Conservation (phyloP, 768 basidiomycete species). For the Pulveroboletus sp. region DNA sequence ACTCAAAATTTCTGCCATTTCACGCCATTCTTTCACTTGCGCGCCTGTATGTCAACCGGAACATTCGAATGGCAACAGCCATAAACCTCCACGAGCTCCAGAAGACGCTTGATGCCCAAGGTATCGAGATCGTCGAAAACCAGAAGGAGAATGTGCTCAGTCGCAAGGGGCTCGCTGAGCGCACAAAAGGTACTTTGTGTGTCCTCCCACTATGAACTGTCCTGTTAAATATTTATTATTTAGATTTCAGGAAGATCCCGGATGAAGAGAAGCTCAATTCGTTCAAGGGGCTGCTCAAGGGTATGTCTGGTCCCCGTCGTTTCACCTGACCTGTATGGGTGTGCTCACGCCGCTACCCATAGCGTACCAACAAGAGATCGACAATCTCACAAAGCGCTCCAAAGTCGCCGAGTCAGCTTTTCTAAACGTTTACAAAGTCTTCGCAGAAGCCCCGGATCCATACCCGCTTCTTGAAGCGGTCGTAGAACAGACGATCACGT, state of each 20-base stretch:
- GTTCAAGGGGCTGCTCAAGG: constrained; percentile 89
- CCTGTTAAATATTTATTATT: neutral
- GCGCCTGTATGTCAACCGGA: neutral
- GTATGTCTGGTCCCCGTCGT: constrained; percentile 36
- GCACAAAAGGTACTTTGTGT: constrained; percentile 73
- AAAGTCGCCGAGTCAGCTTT: constrained; percentile 95
- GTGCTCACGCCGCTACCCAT: neutral
- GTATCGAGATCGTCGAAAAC: constrained; percentile 94
- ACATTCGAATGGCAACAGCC: constrained; percentile 40
- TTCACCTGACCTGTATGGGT: neutral
- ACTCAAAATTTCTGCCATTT: neutral
- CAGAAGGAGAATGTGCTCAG: constrained; percentile 97
- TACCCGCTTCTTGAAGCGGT: constrained; percentile 95
- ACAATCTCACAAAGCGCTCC: constrained; percentile 88
- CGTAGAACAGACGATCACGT: constrained; percentile 92
- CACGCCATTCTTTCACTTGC: neutral
- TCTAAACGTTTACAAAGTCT: constrained; percentile 92
- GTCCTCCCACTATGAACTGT: neutral
- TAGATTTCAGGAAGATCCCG: constrained; percentile 95
- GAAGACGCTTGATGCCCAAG: constrained; percentile 89
- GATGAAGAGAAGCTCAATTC: constrained; percentile 84
- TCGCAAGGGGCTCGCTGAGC: constrained; percentile 90
- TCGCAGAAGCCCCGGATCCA: constrained; percentile 97
- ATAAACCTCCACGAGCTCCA: constrained; percentile 90
- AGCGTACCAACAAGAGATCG: constrained; percentile 98